Conservation (phyloP, 2,329 filamentous ascomycete genomes). For the Claviceps arundinis region DNA sequence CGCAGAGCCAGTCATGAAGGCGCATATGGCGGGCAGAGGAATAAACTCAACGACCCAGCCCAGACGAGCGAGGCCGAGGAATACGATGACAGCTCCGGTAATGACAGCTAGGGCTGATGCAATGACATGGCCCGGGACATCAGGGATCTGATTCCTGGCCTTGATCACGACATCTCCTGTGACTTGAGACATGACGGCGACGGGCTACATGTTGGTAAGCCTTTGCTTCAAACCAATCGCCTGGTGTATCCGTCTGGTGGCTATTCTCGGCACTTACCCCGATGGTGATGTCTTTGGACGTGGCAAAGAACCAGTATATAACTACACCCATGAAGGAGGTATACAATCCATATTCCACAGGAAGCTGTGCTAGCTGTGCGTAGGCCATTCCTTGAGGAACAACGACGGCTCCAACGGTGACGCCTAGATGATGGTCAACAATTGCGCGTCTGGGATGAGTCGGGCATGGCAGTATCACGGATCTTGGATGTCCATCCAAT, state of each 20-base stretch:
- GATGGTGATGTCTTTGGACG: slow-evolving; percentile 83
- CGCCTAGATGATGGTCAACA: slow-evolving; percentile 16
- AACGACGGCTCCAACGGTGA: slow-evolving; percentile 38
- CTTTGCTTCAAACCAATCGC: not conserved
- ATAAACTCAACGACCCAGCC: slow-evolving; percentile 44
- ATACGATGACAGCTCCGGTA: slow-evolving; percentile 33
- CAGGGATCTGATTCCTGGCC: slow-evolving; percentile 24
- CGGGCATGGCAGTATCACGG: too few relatives aligned
- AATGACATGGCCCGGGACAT: slow-evolving; percentile 28
- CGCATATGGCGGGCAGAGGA: slow-evolving; percentile 36
- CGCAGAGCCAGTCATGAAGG: slow-evolving; percentile 41
- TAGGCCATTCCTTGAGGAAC: slow-evolving; percentile 44
- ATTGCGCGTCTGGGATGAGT: not conserved
- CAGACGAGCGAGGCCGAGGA: slow-evolving; percentile 34
- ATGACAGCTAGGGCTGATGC: slow-evolving; percentile 36
- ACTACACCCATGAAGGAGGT: slow-evolving; percentile 93
- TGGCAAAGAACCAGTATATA: slow-evolving; percentile 96
- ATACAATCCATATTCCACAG: slow-evolving; percentile 35
- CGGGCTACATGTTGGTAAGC: slow-evolving; percentile 25
- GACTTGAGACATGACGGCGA: slow-evolving; percentile 39
- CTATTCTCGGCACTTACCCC: slow-evolving; percentile 41
- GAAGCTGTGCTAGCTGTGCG: slow-evolving; percentile 32
- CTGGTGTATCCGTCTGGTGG: too few relatives aligned
- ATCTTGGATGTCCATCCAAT: too few relatives aligned
- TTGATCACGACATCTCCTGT: slow-evolving; percentile 34